phyloP scores from a whole-genome alignment of 257 asterid species.

The Plectranthus barbatus region DNA sequence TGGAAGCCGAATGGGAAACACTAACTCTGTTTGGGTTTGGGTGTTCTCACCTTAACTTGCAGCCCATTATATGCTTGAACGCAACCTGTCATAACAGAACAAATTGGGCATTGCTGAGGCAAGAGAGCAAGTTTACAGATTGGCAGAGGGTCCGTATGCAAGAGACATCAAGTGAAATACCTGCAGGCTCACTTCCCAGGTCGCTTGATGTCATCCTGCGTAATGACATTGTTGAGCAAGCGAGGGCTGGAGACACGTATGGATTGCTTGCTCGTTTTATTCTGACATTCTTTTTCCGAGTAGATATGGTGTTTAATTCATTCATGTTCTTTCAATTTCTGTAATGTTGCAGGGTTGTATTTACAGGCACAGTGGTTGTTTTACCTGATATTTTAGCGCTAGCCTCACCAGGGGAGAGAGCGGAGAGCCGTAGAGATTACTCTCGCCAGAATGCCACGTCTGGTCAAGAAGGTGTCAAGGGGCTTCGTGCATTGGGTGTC shows the following conservation, averaged over 20 bases:
- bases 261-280: conserved; percentile 8
- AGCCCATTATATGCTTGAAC: conserved; percentile 92
- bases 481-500: conserved; percentile 92
- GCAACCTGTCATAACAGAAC: conserved; percentile 80
- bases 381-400: conserved; percentile 83
- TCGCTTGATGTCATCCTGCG: conserved; percentile 95
- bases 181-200: conserved; percentile 96
- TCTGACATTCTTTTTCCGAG: not conserved
- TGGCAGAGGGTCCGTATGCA: conserved; percentile 99
- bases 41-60: conserved; percentile 16
- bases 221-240: conserved; percentile 90
- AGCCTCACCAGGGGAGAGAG: conserved; percentile 94
- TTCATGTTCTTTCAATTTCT: not conserved
- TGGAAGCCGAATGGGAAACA: not conserved
- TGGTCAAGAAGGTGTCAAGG: conserved; percentile 87
- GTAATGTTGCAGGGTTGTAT: conserved; percentile 61
- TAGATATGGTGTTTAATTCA: not conserved
- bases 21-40: not conserved
- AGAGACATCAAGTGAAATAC: conserved; percentile 94
- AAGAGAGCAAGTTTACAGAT: conserved; percentile 96
- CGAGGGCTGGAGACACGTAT: conserved; percentile 97
- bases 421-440: conserved; percentile 78
- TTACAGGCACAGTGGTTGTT: conserved; percentile 90
- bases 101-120: conserved; percentile 91
- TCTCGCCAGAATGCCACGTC: conserved; percentile 56